Evolutionary conservation across 345 rosid genomes (phyloP).

Genomic region (Cardiospermum halicacabum): DNA sequence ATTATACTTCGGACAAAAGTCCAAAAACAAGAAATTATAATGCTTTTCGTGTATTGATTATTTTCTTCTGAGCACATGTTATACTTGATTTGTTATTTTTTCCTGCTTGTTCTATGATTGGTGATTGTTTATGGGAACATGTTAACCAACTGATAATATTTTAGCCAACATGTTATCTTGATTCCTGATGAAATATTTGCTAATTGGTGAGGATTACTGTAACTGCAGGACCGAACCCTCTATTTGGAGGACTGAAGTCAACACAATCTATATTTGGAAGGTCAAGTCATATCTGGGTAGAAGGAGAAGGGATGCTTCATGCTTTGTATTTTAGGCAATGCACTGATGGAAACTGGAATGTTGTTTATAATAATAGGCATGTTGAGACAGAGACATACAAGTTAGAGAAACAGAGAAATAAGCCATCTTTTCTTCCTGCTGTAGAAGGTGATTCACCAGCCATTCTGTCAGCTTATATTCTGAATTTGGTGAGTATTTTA

Average conservation of each 20-base stretch:
- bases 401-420: slow-evolving; percentile 36
- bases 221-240: slow-evolving; percentile 47
- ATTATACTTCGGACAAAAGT: slow-evolving; percentile 1
- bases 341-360: slow-evolving; percentile 30
- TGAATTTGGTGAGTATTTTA: slow-evolving; percentile 24
- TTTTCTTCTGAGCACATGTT: not conserved
- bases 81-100: not conserved
- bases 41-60: not conserved
- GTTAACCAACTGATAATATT: not conserved
- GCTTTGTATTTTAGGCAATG: slow-evolving; percentile 37
- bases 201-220: not conserved
- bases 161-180: not conserved
- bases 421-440: slow-evolving; percentile 45
- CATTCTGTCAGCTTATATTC: slow-evolving; percentile 33
- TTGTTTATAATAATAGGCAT: slow-evolving; percentile 40
- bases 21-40: not conserved
- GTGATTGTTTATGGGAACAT: not conserved
- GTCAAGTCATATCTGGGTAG: slow-evolving; percentile 41
- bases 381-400: slow-evolving; percentile 45
- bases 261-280: slow-evolving; percentile 39
- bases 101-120: not conserved
- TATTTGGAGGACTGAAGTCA: slow-evolving; percentile 42
- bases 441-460: slow-evolving; percentile 42
- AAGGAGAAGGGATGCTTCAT: slow-evolving; percentile 69
- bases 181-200: not conserved